Base-by-base conservation (phyloP, 306 rosid species). In the Citrullus colocynthis region DNA sequence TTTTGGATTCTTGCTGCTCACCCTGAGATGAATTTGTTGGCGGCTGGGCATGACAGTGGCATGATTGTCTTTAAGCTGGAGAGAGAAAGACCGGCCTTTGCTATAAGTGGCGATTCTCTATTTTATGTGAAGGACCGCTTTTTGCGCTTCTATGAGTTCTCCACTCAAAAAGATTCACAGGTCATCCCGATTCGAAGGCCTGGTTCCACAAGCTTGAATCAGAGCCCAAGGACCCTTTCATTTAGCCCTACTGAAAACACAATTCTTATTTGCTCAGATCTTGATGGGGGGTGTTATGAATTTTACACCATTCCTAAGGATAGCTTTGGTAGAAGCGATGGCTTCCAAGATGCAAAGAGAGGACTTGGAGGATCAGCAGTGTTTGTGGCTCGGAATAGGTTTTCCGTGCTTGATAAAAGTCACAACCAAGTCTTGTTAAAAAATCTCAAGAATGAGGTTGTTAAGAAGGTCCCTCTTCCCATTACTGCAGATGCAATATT, bases 41-140 rank as follows among this genome's bases (percentile, higher is more conserved):
- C 98, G 18, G 98, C 98, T 51, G 98, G 97, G 70, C 98, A 93
- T 88, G 98, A 93, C 79, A 93, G 96, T 81, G 98, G 98, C 74
- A 89, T 93, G 98, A 89, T 93, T 54, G 98, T 93, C 56, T 93
- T 93, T 78, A 93, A 93, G 86, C 67, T 93, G 83, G 98, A 93
- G 89, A 90, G 98, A 80, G 98, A 93, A 75, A 90, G 98, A 18
- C 98, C 97, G 0, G 98, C 97, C 36, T 90, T 93, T 74, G 88
- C 96, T 2, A 88, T 90, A 52, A 93, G 98, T 81, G 97, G 93
- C 6, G 93, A 91, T 80, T 87, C 90, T 81, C 62, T 93, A 51
- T 88, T 93, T 84, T 93, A 90, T 74, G 82, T 86, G 24, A 93
- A 89, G 82, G 98, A 93, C 75, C 92, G 98, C 24, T 91, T 93